These are phyloP conservation scores for Musa balbisiana DNA, from an alignment of 202 grass and related monocot genomes.

Conservation along the genomic window DNA sequence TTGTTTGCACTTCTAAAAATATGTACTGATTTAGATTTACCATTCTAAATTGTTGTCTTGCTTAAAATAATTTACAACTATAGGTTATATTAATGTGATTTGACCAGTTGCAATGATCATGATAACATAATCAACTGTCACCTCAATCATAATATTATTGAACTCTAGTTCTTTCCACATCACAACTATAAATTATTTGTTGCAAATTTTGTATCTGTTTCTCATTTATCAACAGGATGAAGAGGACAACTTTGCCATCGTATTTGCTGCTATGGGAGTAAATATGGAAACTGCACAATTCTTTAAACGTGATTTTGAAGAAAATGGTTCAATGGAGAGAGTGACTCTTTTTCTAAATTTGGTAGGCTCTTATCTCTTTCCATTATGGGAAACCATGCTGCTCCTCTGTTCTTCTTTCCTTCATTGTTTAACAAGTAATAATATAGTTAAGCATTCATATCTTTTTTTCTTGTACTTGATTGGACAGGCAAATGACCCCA, in stretches of 20 bases:
- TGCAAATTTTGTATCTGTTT: conserved; percentile 4
- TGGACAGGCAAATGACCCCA: conserved; percentile 92
- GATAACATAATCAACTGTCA: not conserved
- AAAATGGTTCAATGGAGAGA: conserved; percentile 96
- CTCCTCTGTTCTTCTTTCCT: not conserved
- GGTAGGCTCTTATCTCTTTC: conserved; percentile 33
- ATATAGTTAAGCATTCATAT: not conserved
- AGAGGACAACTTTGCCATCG: conserved; percentile 98
- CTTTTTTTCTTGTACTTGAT: conserved; percentile 3
- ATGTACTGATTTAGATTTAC: too few relatives aligned
- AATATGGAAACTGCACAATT: conserved; percentile 99
- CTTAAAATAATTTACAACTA: not conserved
- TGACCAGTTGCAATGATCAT: not conserved
- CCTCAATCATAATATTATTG: not conserved
- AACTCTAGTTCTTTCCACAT: not conserved
- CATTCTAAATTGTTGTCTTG: too few relatives aligned
- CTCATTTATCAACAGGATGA: conserved; percentile 45
- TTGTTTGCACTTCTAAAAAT: too few relatives aligned
- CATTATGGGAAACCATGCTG: not conserved
- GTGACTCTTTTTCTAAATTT: conserved; percentile 99
- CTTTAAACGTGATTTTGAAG: conserved; percentile 99
- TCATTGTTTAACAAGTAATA: not conserved
- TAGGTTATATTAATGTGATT: not conserved
- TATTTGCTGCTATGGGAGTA: conserved; percentile 99
- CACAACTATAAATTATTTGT: not conserved